Conservation (phyloP, 148 eudicot genomes). For the Rhododendron kiyosumense region DNA sequence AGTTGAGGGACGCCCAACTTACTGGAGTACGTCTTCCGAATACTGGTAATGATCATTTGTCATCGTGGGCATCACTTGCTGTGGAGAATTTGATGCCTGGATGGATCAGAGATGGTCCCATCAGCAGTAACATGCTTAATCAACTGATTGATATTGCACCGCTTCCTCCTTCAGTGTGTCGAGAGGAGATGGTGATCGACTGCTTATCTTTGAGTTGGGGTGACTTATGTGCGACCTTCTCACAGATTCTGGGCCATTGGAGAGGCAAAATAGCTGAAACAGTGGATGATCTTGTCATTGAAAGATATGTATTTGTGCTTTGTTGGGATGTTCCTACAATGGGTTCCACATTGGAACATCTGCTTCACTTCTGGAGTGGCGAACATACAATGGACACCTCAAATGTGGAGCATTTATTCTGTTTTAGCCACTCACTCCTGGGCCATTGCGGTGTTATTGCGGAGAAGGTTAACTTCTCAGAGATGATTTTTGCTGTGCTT, state of each 20-base stretch:
- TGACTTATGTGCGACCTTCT: slow-evolving; percentile 53
- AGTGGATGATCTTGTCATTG: slow-evolving; percentile 73
- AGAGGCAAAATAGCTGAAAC: slow-evolving; percentile 57
- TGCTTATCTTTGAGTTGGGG: slow-evolving; percentile 40
- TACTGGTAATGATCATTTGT: slow-evolving; percentile 29
- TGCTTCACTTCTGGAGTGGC: slow-evolving; percentile 27
- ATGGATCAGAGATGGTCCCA: slow-evolving; percentile 35
- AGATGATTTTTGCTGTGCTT: slow-evolving; percentile 40
- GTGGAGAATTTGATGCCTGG: slow-evolving; percentile 44
- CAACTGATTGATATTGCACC: slow-evolving; percentile 83
- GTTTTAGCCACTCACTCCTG: slow-evolving; percentile 50
- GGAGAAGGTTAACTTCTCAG: slow-evolving; percentile 33
- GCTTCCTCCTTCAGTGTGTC: slow-evolving; percentile 46
- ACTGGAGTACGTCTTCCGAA: slow-evolving; percentile 27
- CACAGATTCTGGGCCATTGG: slow-evolving; percentile 62
- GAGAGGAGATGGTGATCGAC: slow-evolving; percentile 26
- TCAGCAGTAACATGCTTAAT: slow-evolving; percentile 42
- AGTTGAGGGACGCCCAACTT: slow-evolving; percentile 49
- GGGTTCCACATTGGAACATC: slow-evolving; percentile 32
- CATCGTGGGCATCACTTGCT: slow-evolving; percentile 60
- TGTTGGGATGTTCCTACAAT: slow-evolving; percentile 80
- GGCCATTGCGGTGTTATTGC: slow-evolving; percentile 27
- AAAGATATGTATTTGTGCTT: slow-evolving; percentile 81
- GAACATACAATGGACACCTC: slow-evolving; percentile 36
- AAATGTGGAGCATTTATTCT: slow-evolving; percentile 49